phyloP scores from a whole-genome alignment of 495 filamentous ascomycete genomes.

The Baudoinia panamericana region DNA sequence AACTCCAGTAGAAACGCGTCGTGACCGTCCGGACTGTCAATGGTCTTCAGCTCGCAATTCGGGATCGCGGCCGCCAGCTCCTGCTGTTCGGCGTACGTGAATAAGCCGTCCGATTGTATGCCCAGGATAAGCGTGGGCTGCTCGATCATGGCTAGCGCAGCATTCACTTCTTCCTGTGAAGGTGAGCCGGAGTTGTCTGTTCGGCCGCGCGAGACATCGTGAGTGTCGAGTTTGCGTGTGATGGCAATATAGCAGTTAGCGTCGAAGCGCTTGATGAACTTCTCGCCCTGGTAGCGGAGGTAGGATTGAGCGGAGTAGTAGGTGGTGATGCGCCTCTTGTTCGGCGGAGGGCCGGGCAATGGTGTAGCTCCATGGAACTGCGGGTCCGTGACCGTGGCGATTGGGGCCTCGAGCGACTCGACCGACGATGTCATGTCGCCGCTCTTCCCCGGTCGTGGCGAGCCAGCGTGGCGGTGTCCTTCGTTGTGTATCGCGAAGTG shows the following conservation, averaged over 20 bases:
- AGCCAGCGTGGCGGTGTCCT: conserved; percentile 53
- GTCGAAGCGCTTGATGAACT: conserved; percentile 95
- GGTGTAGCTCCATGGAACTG: conserved; percentile 61
- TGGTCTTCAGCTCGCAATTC: conserved; percentile 61
- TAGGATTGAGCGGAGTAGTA: conserved; percentile 97
- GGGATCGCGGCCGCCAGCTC: conserved; percentile 77
- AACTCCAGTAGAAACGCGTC: conserved; percentile 96
- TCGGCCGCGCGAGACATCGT: conserved; percentile 74
- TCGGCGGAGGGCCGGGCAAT: conserved; percentile 19
- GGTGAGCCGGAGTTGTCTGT: conserved; percentile 23
- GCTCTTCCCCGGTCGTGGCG: conserved; percentile 23
- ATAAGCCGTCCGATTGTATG: conserved; percentile 88
- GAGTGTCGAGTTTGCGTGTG: conserved; percentile 96
- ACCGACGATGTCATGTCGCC: conserved; percentile 18
- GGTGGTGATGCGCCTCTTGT: conserved; percentile 47
- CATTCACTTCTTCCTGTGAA: conserved; percentile 38
- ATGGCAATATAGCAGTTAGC: conserved; percentile 98
- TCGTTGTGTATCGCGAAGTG: conserved; percentile 96
- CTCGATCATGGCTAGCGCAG: conserved; percentile 66
- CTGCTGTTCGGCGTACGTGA: conserved; percentile 91
- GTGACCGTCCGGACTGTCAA: conserved; percentile 88
- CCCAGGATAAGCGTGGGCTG: conserved; percentile 84
- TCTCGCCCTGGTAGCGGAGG: conserved; percentile 91
- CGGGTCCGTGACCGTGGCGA: conserved; percentile 46
- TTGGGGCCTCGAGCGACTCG: conserved; percentile 15